phyloP scores from a whole-genome alignment of 352 stramenopile species.

The Globisporangium canariense region DNA sequence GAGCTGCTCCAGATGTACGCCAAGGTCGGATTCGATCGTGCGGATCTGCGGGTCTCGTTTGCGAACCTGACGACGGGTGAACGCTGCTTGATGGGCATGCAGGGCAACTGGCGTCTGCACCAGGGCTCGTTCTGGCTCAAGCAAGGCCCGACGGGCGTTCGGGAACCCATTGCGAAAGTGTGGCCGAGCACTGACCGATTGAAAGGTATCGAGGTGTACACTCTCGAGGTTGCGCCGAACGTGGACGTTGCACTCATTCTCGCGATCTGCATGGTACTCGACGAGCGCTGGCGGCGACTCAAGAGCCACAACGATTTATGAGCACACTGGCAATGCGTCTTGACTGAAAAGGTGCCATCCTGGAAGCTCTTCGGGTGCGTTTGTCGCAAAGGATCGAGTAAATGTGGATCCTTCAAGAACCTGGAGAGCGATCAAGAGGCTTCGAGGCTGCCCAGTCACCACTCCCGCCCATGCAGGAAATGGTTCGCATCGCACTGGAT shows the following conservation, averaged over 20 bases:
- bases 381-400: no score
- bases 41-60: not conserved
- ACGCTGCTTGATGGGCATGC: not conserved
- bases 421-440: no score
- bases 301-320: no score
- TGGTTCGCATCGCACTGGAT: no score
- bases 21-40: not conserved
- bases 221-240: conserved; percentile 12
- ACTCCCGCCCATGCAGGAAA: no score
- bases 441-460: no score
- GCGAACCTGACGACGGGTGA: not conserved
- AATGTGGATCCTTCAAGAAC: no score
- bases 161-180: not conserved
- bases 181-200: not conserved
- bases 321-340: no score
- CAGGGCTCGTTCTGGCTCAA: conserved; percentile 1
- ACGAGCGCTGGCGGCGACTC: conserved; percentile 3
- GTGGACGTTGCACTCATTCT: conserved; percentile 15
- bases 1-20: not conserved
- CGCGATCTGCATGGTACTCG: conserved; percentile 15
- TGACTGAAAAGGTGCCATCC: no score
- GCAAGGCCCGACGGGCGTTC: not conserved
- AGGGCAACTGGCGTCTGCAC: conserved; percentile 1
- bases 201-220: conserved; percentile 4
- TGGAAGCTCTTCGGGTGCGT: no score